A percentile compares a stretch with the other conserved stretches of the same genome.
These are phyloP conservation scores for Hylodesmum podocarpum DNA, from an alignment of 306 rosid species.

Conservation along the genomic window DNA sequence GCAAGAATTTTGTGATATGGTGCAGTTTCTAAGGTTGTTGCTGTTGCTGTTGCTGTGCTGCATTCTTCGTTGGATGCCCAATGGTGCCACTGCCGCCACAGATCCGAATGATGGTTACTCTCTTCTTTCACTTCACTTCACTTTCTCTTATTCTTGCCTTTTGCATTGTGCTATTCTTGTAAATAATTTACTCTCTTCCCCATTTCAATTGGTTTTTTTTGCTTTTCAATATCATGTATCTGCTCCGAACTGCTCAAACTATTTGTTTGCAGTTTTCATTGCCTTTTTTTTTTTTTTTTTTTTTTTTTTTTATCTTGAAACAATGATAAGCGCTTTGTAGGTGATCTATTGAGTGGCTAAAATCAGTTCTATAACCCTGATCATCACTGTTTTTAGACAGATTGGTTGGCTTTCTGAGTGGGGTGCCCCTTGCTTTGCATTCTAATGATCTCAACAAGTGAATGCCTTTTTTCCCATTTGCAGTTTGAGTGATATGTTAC, in stretches of 20 bases:
- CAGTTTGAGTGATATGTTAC: conserved; percentile 10
- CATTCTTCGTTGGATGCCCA: conserved; percentile 58
- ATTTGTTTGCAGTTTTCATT: background rate
- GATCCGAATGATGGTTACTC: conserved; percentile 84
- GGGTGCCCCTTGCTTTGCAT: conserved; percentile 10
- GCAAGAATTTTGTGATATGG: conserved; percentile 45
- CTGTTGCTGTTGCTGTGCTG: conserved; percentile 39
- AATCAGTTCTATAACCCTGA: background rate
- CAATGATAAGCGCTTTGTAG: conserved; percentile 14
- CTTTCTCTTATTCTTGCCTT: background rate
- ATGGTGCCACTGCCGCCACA: conserved; percentile 65
- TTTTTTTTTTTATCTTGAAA: background rate
- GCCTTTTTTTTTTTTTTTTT: no score
- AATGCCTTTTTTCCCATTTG: background rate
- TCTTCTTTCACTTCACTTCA: conserved; percentile 17
- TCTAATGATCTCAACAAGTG: conserved; percentile 10
- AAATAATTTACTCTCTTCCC: background rate
- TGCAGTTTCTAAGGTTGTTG: conserved; percentile 45
- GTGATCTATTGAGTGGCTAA: conserved; percentile 31
- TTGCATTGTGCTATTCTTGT: conserved; percentile 30
- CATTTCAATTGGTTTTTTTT: conserved; percentile 7
- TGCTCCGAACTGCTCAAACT: background rate
- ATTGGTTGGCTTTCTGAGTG: background rate
- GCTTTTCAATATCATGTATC: background rate
- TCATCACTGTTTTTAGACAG: conserved; percentile 4